These are phyloP conservation scores for Calonectria hawksworthii DNA, from an alignment of 2,329 filamentous ascomycete genomes.

Conservation along the genomic window DNA sequence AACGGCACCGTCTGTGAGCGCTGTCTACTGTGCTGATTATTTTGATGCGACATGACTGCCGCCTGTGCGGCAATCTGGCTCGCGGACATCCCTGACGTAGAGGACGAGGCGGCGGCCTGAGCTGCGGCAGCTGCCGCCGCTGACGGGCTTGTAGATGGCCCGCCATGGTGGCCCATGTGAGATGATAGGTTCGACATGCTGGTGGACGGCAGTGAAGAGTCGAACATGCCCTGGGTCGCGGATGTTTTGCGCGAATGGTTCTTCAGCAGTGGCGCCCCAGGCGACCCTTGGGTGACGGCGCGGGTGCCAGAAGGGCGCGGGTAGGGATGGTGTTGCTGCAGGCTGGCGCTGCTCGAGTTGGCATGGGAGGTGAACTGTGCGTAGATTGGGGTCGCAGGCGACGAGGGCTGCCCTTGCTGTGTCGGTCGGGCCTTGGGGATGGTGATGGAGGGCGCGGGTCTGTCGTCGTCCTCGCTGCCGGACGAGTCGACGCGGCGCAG, in stretches of 20 bases:
- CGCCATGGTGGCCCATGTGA: conserved; percentile 58
- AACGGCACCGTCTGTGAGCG: conserved; percentile 81
- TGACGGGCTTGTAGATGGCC: conserved; percentile 32
- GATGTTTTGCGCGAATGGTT: conserved; percentile 76
- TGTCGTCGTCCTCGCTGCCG: conserved; percentile 45
- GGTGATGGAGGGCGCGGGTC: conserved; percentile 52
- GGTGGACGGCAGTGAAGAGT: conserved; percentile 77
- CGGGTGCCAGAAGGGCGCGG: conserved; percentile 64
- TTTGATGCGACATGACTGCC: conserved; percentile 77
- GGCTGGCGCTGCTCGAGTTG: conserved; percentile 62
- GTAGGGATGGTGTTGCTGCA: conserved; percentile 67
- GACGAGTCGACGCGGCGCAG: conserved; percentile 51
- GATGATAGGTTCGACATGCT: conserved; percentile 68
- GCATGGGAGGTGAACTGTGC: conserved; percentile 61
- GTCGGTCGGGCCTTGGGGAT: conserved; percentile 62
- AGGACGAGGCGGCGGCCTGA: conserved; percentile 50
- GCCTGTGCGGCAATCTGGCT: conserved; percentile 86
- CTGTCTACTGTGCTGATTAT: conserved; percentile 69
- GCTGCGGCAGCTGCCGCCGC: conserved; percentile 52
- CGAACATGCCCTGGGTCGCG: conserved; percentile 82
- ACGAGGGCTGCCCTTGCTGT: conserved; percentile 45
- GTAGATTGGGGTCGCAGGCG: conserved; percentile 62
- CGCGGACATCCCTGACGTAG: conserved; percentile 64
- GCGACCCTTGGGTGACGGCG: conserved; percentile 46
- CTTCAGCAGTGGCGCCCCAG: conserved; percentile 51